phyloP scores from a whole-genome alignment of 1,139 yeast species.

The Scheffersomyces stambukii region DNA sequence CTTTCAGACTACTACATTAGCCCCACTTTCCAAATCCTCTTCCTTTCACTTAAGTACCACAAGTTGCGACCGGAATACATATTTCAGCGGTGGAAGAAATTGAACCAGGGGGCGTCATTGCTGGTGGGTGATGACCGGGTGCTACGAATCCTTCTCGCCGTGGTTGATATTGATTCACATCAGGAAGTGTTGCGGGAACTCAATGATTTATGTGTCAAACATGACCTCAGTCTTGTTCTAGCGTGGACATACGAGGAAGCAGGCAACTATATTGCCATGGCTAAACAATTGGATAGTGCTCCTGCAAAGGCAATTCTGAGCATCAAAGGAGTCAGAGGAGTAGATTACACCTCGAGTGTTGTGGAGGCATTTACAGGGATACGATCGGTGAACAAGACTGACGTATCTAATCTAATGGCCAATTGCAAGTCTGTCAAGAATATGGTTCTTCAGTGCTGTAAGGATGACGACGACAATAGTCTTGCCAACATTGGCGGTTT shows the following conservation, averaged over 20 bases:
- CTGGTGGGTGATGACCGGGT: constrained; percentile 45
- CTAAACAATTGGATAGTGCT: constrained; percentile 44
- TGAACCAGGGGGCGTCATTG: constrained; percentile 33
- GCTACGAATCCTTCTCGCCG: constrained; percentile 62
- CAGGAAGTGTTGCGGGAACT: constrained; percentile 66
- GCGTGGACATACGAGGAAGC: constrained; percentile 89
- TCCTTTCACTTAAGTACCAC: constrained; percentile 76
- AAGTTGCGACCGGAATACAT: constrained; percentile 86
- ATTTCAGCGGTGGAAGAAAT: constrained; percentile 59
- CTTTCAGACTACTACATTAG: constrained; percentile 64
- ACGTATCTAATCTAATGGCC: constrained; percentile 50
- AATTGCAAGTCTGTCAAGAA: constrained; percentile 50
- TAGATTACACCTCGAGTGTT: constrained; percentile 47
- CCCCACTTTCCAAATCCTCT: constrained; percentile 62
- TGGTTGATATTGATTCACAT: constrained; percentile 76
- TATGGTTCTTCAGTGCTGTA: constrained; percentile 33
- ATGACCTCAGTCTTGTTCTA: constrained; percentile 65
- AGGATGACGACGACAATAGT: constrained; percentile 17
- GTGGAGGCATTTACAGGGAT: constrained; percentile 50
- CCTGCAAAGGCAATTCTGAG: constrained; percentile 19
- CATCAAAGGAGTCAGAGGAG: constrained; percentile 41
- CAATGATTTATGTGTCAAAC: constrained; percentile 65
- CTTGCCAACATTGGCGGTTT: constrained; percentile 46
- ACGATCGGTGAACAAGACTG: constrained; percentile 55
- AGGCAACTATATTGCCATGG: constrained; percentile 62